These are phyloP conservation scores for Saccharata proteae DNA, from an alignment of 2,329 filamentous ascomycete species.

Conservation along the genomic window DNA sequence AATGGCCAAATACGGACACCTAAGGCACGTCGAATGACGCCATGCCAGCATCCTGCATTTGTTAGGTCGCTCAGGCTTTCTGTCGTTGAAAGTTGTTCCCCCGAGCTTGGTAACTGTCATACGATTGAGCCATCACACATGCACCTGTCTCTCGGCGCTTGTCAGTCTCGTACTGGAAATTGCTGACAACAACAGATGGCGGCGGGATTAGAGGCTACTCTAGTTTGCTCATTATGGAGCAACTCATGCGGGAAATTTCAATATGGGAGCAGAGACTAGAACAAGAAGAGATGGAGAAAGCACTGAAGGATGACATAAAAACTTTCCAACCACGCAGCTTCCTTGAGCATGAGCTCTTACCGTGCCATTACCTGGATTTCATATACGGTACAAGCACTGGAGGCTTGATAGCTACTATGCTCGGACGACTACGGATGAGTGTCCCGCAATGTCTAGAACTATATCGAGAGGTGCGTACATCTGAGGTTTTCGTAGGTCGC, in stretches of 20 bases:
- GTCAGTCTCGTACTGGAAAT: too few species aligned
- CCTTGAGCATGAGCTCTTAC: constrained; percentile 10
- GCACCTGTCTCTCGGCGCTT: too few species aligned
- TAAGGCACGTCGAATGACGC: too few species aligned
- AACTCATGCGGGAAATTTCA: constrained; percentile 14
- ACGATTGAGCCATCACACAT: too few species aligned
- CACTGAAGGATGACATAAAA: too few species aligned
- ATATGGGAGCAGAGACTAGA: constrained; percentile 24
- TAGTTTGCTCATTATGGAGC: constrained; percentile 10
- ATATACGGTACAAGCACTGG: constrained; percentile 13
- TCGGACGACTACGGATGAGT: constrained; percentile 12
- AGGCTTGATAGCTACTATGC: constrained; percentile 14
- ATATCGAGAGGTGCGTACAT: constrained; percentile 21
- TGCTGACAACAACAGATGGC: constrained; percentile 11
- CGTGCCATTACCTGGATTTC: constrained; percentile 15
- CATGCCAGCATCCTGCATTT: too few species aligned
- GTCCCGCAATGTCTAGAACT: constrained; percentile 33
- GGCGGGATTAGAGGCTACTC: constrained; percentile 13
- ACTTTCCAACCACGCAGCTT: constrained; percentile 14
- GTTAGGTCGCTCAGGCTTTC: too few species aligned
- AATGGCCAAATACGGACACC: too few species aligned
- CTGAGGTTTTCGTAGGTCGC: too few species aligned
- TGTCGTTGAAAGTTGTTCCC: too few species aligned
- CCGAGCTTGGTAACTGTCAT: too few species aligned
- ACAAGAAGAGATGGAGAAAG: constrained; percentile 31